Conservation (phyloP, 495 filamentous ascomycete genomes). For the Platismatia glauca region DNA sequence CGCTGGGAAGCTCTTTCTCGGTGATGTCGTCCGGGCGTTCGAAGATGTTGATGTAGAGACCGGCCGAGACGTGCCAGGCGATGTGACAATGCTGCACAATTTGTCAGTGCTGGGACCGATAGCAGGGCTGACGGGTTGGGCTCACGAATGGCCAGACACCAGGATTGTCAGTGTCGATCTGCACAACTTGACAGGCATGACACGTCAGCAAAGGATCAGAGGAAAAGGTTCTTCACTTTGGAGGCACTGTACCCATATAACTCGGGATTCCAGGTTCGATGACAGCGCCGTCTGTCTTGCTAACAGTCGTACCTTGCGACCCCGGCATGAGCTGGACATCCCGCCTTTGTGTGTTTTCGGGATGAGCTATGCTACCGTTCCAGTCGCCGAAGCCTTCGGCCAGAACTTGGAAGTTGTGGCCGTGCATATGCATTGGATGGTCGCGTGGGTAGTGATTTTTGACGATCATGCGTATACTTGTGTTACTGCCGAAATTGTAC, state of each 20-base stretch:
- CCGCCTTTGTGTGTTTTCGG: slow-evolving; percentile 41
- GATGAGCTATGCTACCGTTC: slow-evolving; percentile 28
- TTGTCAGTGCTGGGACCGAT: no score
- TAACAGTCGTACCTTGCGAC: no score
- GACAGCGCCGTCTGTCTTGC: no score
- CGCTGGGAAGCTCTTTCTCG: background rate
- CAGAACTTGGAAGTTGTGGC: slow-evolving; percentile 32
- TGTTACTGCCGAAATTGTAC: slow-evolving; percentile 2
- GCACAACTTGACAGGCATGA: slow-evolving; percentile 36
- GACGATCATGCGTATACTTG: background rate
- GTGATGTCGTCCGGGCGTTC: slow-evolving; percentile 22
- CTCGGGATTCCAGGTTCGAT: background rate
- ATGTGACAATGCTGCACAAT: slow-evolving; percentile 21
- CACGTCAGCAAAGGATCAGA: no score
- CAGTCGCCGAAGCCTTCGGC: slow-evolving; percentile 24
- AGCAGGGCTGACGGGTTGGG: no score
- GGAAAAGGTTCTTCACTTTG: no score
- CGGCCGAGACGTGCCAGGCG: slow-evolving; percentile 43
- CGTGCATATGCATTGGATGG: slow-evolving; percentile 34
- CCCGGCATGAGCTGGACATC: slow-evolving; percentile 43
- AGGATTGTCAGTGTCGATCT: slow-evolving; percentile 31
- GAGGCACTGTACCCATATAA: slow-evolving; percentile 24
- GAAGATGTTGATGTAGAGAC: slow-evolving; percentile 41
- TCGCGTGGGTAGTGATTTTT: background rate
- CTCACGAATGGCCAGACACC: slow-evolving; percentile 12